Conservation (phyloP, 2,329 filamentous ascomycete species). For the Aulographum hederae region DNA sequence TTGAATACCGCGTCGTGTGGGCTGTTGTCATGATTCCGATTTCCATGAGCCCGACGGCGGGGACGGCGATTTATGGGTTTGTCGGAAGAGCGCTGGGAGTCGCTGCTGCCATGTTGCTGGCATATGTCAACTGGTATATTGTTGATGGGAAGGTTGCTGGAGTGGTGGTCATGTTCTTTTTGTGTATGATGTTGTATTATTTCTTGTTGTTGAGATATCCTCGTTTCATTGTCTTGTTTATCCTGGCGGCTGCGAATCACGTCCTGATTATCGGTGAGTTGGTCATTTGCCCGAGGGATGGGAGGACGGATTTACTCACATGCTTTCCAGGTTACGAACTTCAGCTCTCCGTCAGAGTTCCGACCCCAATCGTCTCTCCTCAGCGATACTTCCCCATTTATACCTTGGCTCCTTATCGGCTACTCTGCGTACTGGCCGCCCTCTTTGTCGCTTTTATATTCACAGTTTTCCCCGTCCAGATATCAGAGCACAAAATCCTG, state of each 20-base stretch:
- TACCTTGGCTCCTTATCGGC: constrained; percentile 48
- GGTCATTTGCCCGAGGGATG: too few species aligned
- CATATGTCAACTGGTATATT: constrained; percentile 56
- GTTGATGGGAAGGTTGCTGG: constrained; percentile 39
- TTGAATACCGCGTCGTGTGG: constrained; percentile 56
- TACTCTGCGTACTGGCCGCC: constrained; percentile 49
- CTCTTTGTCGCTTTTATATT: constrained; percentile 57
- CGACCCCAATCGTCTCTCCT: too few species aligned
- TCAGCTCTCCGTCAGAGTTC: too few species aligned
- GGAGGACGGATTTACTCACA: too few species aligned
- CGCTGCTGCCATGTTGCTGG: constrained; percentile 41
- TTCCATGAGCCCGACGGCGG: constrained; percentile 49
- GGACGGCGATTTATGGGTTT: constrained; percentile 54
- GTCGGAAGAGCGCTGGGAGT: constrained; percentile 48
- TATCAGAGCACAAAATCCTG: constrained; percentile 53
- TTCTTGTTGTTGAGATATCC: too few species aligned
- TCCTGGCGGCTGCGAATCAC: constrained; percentile 47
- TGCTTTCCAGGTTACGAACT: constrained; percentile 45
- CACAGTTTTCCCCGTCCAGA: constrained; percentile 59
- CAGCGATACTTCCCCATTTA: constrained; percentile 58
- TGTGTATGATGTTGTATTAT: too few species aligned
- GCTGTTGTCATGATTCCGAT: constrained; percentile 61
- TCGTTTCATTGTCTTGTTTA: constrained; percentile 51
- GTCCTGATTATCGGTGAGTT: constrained; percentile 38
- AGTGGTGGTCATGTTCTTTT: constrained; percentile 40